Evolutionary conservation across 371 early-diverging fungal species (phyloP), one percentile per base, ranked within the genome.

Genomic region (Mucor indicus): DNA sequence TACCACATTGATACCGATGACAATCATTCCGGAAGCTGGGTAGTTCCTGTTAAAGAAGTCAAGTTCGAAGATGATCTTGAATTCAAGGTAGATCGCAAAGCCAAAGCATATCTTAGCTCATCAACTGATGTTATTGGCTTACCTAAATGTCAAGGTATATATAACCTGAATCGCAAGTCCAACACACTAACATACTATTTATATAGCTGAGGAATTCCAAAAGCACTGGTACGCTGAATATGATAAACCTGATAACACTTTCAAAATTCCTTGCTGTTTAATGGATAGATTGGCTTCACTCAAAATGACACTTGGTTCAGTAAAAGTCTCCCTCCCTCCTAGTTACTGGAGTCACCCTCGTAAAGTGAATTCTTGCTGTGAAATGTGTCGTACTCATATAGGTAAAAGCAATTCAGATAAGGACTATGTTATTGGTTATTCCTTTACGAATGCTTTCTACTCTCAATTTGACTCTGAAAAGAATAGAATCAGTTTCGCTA

Each of bases 361-460:
- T 19, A 54, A 66, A 16, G 59, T 56, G 7, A 55, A 57, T 25
- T 64, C 60, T 22, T 75, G 75, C 50, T 58, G 60, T 32, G 64
- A 68, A 37, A 60, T 69, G 54, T 75, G 75, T 44, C 64, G 49
- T 24, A 64, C 69, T 21, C 64, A 55, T 51, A 64, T 75, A 30
- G 58, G 64, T 20, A 51, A 53, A 15, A 69, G 75, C 52, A 52
- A 38, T 6, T 75, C 75, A 29, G 58, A 59, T 6, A 57, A 53
- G 24, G 71, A 75, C 41, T 75, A 67, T 52, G 47, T 60, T 38
- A 62, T 75, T 33, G 75, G 75, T 23, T 59, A 56, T 20, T 37
- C 72, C 1, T 71, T 75, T 37, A 71, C 72, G 27, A 69, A 75
- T 38, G 69, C 75, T 7, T 75, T 75, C 50, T 75, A 75, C 46